Evolutionary conservation across 768 basidiomycete species (phyloP).

Genomic region (Mrakia gelida): DNA sequence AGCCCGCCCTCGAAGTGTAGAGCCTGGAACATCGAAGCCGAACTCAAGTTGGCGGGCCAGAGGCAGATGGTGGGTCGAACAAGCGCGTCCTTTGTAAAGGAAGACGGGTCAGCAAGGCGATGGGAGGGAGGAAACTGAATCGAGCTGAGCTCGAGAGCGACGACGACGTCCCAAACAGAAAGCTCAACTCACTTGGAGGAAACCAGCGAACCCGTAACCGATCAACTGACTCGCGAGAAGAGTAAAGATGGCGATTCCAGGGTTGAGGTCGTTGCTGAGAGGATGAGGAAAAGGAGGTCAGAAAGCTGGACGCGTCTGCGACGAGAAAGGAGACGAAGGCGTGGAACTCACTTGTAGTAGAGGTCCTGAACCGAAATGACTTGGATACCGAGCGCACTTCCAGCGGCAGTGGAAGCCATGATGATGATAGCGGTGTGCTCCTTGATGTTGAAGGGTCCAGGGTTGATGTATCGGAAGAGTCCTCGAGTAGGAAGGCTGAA

Average conservation of each 20-base stretch:
- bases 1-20: constrained; percentile 40
- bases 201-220: constrained; percentile 39
- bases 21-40: constrained; percentile 39
- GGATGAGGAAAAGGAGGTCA: constrained; percentile 32
- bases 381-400: constrained; percentile 44
- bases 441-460: constrained; percentile 43
- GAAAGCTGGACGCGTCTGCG: not conserved
- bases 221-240: constrained; percentile 40
- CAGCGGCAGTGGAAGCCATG: constrained; percentile 43
- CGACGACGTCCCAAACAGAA: too few species aligned
- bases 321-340: not conserved
- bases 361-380: constrained; percentile 44
- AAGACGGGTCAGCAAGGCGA: too few species aligned
- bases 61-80: constrained; percentile 33
- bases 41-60: constrained; percentile 38
- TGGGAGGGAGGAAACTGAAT: too few species aligned
- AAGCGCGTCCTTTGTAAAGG: too few species aligned
- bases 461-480: constrained; percentile 41
- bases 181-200: not conserved
- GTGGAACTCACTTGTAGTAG: constrained; percentile 17
- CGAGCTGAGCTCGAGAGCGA: too few species aligned
- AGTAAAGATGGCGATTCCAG: constrained; percentile 42
- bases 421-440: constrained; percentile 39
- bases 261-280: constrained; percentile 38
- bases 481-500: constrained; percentile 35